Base-by-base conservation (phyloP, 2,329 filamentous ascomycete genomes). In the Scedosporium aurantiacum region DNA sequence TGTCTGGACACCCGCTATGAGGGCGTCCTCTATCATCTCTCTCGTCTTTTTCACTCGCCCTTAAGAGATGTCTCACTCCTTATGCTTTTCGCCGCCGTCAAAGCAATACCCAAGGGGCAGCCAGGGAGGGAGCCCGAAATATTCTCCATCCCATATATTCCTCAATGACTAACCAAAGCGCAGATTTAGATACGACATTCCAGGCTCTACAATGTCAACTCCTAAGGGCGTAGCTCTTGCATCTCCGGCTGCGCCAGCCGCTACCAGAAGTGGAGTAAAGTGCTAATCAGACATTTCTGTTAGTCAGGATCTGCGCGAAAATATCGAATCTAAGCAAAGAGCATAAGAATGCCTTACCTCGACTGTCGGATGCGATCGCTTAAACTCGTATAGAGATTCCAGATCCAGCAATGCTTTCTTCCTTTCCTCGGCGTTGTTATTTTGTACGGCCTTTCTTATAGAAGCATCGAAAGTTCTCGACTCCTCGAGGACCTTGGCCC, bases 151-250 rank as follows among this genome's bases (percentile, higher is more conserved):
- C n/a, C n/a, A n/a, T 8, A 32, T 32, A 8, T 32, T 32, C 7
- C 7, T 6, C 28, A 32, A 59, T 18, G n/a, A 10, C 58, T 28
- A 32, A 37, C 58, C 27, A 52, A 27, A 54, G 21, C 18, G 59
- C 32, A n/a, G n/a, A 18, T 45, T 52, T 56, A 40, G 59, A 55
- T 37, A 58, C n/a, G 60, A 41, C 61, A 57, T 57, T 18, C 54
- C 54, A 40, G 54, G 27, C 54, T 57, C 54, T 32, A 57, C 27
- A 3, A 57, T 27, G 18, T 57, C 54, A 4, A 37, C 18, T 18
- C 54, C 54, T 27, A 57, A 32, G 5, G 54, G 54, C 16, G 25
- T 14, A n/a, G 18, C 54, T 3, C 5, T 32, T 16, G 54, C 27
- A 37, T 57, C 27, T 37, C 54, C 54, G 7, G 54, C 54, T 18